These are phyloP conservation scores for Neofusicoccum ribis DNA, from an alignment of 2,329 filamentous ascomycete species.

Conservation along the genomic window DNA sequence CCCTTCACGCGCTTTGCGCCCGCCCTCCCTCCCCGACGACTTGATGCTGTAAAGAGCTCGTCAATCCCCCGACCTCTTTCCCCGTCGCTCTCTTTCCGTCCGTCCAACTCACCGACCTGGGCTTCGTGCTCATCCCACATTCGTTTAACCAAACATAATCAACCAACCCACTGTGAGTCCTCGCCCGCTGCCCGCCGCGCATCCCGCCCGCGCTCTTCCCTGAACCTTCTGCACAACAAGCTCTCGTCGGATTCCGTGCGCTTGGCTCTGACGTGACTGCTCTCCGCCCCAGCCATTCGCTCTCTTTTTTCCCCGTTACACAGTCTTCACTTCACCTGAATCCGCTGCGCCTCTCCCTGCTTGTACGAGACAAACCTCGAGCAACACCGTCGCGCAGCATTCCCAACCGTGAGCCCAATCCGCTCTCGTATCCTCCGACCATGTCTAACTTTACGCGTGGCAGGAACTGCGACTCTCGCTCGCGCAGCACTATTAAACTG, in stretches of 20 bases:
- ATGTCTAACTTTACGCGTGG: constrained; percentile 6
- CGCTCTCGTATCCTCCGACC: neutral
- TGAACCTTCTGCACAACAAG: neutral
- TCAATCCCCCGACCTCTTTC: constrained; percentile 1
- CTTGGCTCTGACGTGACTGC: neutral
- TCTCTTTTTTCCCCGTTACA: neutral
- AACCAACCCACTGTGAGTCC: neutral
- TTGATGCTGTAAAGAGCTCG: constrained; percentile 14
- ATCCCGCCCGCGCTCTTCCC: neutral
- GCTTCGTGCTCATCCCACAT: constrained; percentile 4
- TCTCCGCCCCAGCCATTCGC: neutral
- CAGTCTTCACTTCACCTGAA: neutral
- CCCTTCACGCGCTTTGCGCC: constrained; percentile 8
- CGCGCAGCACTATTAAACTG: neutral
- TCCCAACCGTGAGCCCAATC: constrained; percentile 1
- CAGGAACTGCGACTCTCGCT: neutral
- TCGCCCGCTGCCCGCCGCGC: neutral
- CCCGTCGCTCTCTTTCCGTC: neutral
- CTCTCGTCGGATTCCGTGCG: neutral
- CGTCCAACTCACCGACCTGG: neutral
- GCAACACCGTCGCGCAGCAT: constrained; percentile 7
- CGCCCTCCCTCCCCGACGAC: neutral
- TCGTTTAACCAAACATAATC: neutral
- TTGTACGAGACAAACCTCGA: neutral
- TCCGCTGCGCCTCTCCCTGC: constrained; percentile 14